These are phyloP conservation scores for Lachnellula willkommii DNA, from an alignment of 2,329 filamentous ascomycete species.

Conservation along the genomic window DNA sequence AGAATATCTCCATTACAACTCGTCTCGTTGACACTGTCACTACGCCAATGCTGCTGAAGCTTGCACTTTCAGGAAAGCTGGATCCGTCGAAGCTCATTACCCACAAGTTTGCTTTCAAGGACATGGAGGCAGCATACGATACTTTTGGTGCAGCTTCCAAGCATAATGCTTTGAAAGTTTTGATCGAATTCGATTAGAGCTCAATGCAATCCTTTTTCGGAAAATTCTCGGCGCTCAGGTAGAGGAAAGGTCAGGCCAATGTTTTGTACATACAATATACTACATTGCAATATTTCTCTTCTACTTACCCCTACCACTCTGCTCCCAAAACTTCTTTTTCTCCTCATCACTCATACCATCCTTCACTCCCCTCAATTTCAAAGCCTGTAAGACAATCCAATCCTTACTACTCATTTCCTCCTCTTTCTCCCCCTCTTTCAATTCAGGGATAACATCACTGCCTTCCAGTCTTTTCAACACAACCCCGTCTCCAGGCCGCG, in stretches of 20 bases:
- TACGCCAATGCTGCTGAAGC: conserved; percentile 44
- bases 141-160: conserved; percentile 40
- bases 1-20: conserved; percentile 47
- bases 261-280: no score
- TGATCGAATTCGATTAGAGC: conserved; percentile 31
- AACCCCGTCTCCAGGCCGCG: conserved; percentile 45
- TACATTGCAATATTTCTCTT: neutral
- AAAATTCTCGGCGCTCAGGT: no score
- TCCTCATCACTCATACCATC: conserved; percentile 13
- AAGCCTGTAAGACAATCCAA: conserved; percentile 23
- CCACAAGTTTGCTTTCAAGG: conserved; percentile 39
- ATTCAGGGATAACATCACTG: conserved; percentile 19
- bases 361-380: conserved; percentile 16
- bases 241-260: no score
- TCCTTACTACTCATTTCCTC: conserved; percentile 21
- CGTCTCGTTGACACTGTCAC: conserved; percentile 43
- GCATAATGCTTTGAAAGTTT: conserved; percentile 40
- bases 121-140: conserved; percentile 41
- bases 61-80: conserved; percentile 39
- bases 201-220: no score
- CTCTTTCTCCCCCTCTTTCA: conserved; percentile 15
- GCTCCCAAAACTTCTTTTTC: conserved; percentile 18
- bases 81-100: conserved; percentile 41
- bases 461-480: conserved; percentile 20
- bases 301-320: conserved; percentile 15